phyloP scores from a whole-genome alignment of 139 green algal genomes.

The Coelastrella sp. region DNA sequence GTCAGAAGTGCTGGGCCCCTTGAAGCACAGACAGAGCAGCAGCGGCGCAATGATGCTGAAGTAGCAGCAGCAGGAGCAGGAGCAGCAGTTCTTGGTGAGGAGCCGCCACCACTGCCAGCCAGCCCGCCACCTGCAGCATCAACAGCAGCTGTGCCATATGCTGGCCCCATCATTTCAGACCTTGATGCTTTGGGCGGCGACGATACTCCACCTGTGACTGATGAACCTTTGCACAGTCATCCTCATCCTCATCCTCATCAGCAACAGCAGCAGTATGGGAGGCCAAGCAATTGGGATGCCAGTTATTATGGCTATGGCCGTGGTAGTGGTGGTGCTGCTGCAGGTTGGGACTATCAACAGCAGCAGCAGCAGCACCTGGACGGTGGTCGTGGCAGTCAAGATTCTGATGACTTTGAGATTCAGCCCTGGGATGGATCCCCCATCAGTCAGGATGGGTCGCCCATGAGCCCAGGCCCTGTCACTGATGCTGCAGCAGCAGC shows the following conservation, averaged over 20 bases:
- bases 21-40: neutral
- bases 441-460: slow-evolving; percentile 33
- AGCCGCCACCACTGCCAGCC: neutral
- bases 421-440: slow-evolving; percentile 41
- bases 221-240: neutral
- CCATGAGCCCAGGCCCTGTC: slow-evolving; percentile 17
- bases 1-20: neutral
- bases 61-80: neutral
- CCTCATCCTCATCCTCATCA: neutral
- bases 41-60: neutral
- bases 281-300: neutral
- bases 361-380: slow-evolving; percentile 12
- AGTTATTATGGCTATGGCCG: neutral
- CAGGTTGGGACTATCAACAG: neutral
- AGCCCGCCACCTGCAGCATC: slow-evolving; percentile 9
- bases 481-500: neutral
- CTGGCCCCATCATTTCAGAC: slow-evolving; percentile 33
- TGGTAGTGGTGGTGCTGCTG: neutral
- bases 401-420: slow-evolving; percentile 32
- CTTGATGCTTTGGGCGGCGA: slow-evolving; percentile 17
- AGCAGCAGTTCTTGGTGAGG: neutral
- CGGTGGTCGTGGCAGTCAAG: slow-evolving; percentile 10
- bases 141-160: neutral
- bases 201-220: neutral
- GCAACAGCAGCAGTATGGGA: slow-evolving; percentile 2